Evolutionary conservation across 495 filamentous ascomycete species (phyloP).

Genomic region (Durotheca rogersii): DNA sequence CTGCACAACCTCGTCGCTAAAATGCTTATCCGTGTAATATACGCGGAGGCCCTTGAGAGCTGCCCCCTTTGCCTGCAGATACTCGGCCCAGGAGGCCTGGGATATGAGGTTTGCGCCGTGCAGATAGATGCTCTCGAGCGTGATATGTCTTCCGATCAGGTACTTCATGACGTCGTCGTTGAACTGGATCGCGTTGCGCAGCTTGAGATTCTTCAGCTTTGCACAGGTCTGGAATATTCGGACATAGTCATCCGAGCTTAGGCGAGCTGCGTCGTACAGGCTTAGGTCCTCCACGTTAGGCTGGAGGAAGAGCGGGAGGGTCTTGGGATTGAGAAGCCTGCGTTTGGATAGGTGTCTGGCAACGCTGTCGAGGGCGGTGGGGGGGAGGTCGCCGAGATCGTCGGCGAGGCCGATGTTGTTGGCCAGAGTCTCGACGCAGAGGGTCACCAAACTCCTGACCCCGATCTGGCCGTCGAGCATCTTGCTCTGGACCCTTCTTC

Average conservation of each 20-base stretch:
- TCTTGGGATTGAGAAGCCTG: slow-evolving; percentile 67
- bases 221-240: slow-evolving; percentile 78
- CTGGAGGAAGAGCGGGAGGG: slow-evolving; percentile 75
- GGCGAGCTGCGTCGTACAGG: slow-evolving; percentile 77
- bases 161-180: slow-evolving; percentile 80
- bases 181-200: slow-evolving; percentile 82
- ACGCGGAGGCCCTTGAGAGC: slow-evolving; percentile 67
- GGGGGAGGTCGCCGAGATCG: slow-evolving; percentile 77
- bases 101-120: slow-evolving; percentile 78
- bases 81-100: slow-evolving; percentile 66
- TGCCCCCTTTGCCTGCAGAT: slow-evolving; percentile 61
- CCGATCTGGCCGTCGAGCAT: slow-evolving; percentile 74
- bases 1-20: slow-evolving; percentile 55
- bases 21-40: slow-evolving; percentile 69
- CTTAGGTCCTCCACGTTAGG: slow-evolving; percentile 63
- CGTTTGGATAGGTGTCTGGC: slow-evolving; percentile 79
- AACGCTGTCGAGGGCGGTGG: slow-evolving; percentile 65
- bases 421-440: slow-evolving; percentile 83
- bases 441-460: slow-evolving; percentile 69
- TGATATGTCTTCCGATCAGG: slow-evolving; percentile 65
- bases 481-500: slow-evolving; percentile 74
- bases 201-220: slow-evolving; percentile 63
- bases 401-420: slow-evolving; percentile 80
- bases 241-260: slow-evolving; percentile 71
- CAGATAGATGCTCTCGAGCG: slow-evolving; percentile 63